These are phyloP conservation scores for Xanthoconium stramineum DNA, from an alignment of 768 basidiomycete genomes.

Conservation along the genomic window DNA sequence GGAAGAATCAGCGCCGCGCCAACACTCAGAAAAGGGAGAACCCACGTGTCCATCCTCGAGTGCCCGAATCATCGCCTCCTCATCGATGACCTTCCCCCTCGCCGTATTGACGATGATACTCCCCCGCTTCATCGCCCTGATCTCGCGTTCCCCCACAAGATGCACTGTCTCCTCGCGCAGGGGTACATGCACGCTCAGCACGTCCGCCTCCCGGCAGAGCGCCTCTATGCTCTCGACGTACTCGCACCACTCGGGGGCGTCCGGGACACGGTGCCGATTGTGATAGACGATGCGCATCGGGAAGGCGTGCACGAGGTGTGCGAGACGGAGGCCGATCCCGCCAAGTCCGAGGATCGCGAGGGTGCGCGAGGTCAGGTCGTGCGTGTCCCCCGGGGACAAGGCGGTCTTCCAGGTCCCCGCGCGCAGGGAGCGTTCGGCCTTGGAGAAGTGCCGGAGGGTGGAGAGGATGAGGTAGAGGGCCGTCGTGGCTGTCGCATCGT, in stretches of 20 bases:
- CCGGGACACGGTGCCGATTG: constrained; percentile 50
- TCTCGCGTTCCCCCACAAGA: constrained; percentile 71
- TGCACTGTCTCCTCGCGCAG: constrained; percentile 68
- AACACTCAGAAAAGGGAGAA: constrained; percentile 1
- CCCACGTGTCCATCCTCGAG: constrained; percentile 86
- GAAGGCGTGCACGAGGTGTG: constrained; percentile 72
- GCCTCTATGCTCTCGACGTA: constrained; percentile 67
- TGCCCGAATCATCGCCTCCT: constrained; percentile 80
- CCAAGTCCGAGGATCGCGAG: constrained; percentile 74
- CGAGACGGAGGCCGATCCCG: constrained; percentile 71
- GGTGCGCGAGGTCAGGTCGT: constrained; percentile 69
- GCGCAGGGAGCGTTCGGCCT: constrained; percentile 53
- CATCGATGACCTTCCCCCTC: constrained; percentile 84
- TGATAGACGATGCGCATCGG: constrained; percentile 90
- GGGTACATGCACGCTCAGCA: constrained; percentile 85
- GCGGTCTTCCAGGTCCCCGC: constrained; percentile 59
- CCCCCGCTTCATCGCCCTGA: constrained; percentile 72
- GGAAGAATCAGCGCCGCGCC: neutral
- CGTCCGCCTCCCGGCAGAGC: constrained; percentile 71
- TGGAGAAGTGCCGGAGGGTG: constrained; percentile 67
- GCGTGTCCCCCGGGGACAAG: constrained; percentile 44
- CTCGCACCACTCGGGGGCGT: constrained; percentile 70
- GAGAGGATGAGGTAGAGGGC: constrained; percentile 82
- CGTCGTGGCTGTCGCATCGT: constrained; percentile 89
- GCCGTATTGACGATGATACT: constrained; percentile 84